Conservation (phyloP, 495 filamentous ascomycete species). For the Copromyces sp. region DNA sequence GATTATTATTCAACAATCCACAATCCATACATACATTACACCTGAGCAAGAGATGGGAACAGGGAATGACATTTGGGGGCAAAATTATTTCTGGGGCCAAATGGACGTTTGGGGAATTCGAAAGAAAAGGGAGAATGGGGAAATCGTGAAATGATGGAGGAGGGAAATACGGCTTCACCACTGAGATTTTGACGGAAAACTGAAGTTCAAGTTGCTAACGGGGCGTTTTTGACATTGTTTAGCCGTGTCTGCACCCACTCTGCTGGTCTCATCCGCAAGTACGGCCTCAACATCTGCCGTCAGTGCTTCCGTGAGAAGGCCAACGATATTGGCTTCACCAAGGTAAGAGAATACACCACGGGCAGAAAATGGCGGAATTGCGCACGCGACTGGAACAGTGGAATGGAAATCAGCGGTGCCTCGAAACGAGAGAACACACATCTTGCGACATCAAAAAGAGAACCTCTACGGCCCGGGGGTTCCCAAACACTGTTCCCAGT, state of each 20-base stretch:
- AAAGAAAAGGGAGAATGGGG: not conserved
- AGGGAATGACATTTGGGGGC: not conserved
- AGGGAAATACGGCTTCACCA: not conserved
- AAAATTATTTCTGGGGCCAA: not conserved
- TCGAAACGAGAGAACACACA: not conserved
- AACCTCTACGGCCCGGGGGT: not conserved
- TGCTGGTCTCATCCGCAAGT: conserved; percentile 96
- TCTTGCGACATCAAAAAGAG: not conserved
- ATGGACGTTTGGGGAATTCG: not conserved
- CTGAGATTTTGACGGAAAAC: conserved; percentile 8
- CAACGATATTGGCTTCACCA: conserved; percentile 91
- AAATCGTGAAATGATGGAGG: not conserved
- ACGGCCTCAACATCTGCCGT: conserved; percentile 98
- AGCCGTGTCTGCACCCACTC: conserved; percentile 94
- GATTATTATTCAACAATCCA: conserved; percentile 3
- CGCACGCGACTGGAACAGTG: not conserved
- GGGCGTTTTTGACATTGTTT: conserved; percentile 9
- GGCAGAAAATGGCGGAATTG: not conserved
- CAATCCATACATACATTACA: not conserved
- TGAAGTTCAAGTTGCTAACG: conserved; percentile 11
- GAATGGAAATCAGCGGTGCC: not conserved
- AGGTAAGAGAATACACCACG: conserved; percentile 48
- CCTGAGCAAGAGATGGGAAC: not conserved
- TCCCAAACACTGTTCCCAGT: not conserved
- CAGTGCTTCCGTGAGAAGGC: conserved; percentile 99